phyloP scores from a whole-genome alignment of 2,329 filamentous ascomycete species.

The Ophiocordyceps camponoti-saundersi region DNA sequence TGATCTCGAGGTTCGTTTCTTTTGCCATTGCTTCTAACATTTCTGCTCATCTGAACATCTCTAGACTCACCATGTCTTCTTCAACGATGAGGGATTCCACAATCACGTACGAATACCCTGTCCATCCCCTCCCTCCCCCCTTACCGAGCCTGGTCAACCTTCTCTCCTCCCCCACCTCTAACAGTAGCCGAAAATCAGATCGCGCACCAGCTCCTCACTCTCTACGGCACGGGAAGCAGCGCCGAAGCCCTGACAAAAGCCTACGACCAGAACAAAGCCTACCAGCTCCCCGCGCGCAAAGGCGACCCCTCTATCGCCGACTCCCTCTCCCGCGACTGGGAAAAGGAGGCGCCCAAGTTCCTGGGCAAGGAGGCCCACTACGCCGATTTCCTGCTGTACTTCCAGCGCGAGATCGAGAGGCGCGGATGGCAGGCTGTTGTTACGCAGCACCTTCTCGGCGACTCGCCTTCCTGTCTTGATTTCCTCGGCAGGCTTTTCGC shows the following conservation, averaged over 20 bases:
- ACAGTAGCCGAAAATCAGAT: constrained; percentile 22
- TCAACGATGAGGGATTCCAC: constrained; percentile 60
- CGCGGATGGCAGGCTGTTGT: constrained; percentile 44
- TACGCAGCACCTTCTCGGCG: constrained; percentile 50
- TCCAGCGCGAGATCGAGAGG: constrained; percentile 51
- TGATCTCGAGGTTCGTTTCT: constrained; percentile 41
- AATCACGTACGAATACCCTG: constrained; percentile 44
- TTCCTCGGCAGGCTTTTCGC: constrained; percentile 53
- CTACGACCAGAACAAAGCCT: constrained; percentile 47
- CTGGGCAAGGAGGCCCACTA: constrained; percentile 50
- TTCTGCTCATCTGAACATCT: background rate
- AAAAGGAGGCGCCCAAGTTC: constrained; percentile 35
- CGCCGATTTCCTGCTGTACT: constrained; percentile 60
- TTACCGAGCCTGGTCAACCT: no score
- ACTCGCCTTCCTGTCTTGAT: constrained; percentile 48
- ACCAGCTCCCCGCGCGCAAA: constrained; percentile 41
- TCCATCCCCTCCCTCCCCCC: background rate
- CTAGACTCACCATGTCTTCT: constrained; percentile 55
- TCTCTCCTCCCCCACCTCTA: background rate
- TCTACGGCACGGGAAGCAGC: constrained; percentile 59
- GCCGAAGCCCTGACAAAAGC: constrained; percentile 40
- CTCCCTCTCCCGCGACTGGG: constrained; percentile 30
- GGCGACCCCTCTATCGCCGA: constrained; percentile 14
- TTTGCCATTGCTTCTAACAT: background rate
- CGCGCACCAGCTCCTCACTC: constrained; percentile 55